Evolutionary conservation across 2,329 filamentous ascomycete genomes (phyloP).

Genomic region (Penicillium olsonii): DNA sequence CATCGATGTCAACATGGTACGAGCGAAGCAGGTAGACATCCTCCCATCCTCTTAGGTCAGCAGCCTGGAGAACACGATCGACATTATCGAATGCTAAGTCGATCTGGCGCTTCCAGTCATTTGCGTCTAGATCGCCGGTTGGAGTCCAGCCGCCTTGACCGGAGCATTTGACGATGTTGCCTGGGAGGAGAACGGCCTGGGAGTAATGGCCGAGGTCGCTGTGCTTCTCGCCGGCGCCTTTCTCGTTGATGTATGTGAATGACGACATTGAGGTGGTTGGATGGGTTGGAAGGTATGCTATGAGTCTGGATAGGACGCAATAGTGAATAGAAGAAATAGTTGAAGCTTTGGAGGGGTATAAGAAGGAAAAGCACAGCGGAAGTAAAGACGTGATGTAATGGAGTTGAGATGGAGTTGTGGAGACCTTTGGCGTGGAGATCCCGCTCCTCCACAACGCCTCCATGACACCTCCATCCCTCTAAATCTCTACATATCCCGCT

Average conservation of each 20-base stretch:
- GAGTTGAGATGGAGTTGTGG: too few relatives aligned
- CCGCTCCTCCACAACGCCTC: too few relatives aligned
- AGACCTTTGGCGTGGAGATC: too few relatives aligned
- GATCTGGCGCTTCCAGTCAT: constrained; percentile 9
- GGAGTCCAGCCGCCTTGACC: constrained; percentile 23
- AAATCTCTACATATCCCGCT: too few relatives aligned
- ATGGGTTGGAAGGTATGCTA: too few relatives aligned
- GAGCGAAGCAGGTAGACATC: constrained; percentile 17
- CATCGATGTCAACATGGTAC: constrained; percentile 17
- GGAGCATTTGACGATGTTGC: constrained; percentile 20
- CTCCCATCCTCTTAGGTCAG: constrained; percentile 12
- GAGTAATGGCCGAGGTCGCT: constrained; percentile 16
- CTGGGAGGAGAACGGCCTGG: constrained; percentile 22
- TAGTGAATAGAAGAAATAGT: too few relatives aligned
- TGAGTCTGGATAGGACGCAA: too few relatives aligned
- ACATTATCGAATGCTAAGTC: constrained; percentile 20
- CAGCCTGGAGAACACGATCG: constrained; percentile 12
- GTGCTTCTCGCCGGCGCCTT: not conserved
- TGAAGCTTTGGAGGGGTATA: too few relatives aligned
- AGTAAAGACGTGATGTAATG: too few relatives aligned
- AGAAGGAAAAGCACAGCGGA: too few relatives aligned
- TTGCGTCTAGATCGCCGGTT: constrained; percentile 8
- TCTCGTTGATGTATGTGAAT: not conserved
- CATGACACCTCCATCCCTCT: too few relatives aligned
- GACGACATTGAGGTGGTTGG: too few relatives aligned